These are phyloP conservation scores for Trichocladium antarcticum DNA, from an alignment of 495 filamentous ascomycete genomes.

Conservation along the genomic window DNA sequence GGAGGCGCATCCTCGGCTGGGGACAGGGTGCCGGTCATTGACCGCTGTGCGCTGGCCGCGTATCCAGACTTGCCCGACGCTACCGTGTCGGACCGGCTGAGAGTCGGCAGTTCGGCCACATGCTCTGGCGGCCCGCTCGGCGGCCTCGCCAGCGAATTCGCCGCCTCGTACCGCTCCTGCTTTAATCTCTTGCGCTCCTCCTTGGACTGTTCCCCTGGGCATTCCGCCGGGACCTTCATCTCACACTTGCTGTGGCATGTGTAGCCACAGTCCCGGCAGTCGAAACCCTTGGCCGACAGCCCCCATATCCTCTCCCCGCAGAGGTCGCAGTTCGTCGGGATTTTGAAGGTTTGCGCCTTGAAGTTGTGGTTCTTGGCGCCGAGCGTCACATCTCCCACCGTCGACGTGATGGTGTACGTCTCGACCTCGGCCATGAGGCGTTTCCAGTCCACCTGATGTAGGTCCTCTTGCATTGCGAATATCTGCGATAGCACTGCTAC, in stretches of 20 bases:
- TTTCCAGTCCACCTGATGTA: constrained; percentile 79
- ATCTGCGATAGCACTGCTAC: constrained; percentile 64
- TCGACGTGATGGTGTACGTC: constrained; percentile 72
- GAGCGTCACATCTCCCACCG: constrained; percentile 80
- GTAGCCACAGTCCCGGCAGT: constrained; percentile 91
- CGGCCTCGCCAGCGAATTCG: constrained; percentile 47
- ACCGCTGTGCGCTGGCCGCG: constrained; percentile 65
- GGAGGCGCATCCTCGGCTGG: constrained; percentile 36
- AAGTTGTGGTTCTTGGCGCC: constrained; percentile 93
- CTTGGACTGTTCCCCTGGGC: constrained; percentile 84
- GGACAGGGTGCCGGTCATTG: constrained; percentile 50
- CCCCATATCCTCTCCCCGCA: constrained; percentile 97
- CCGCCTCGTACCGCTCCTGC: constrained; percentile 63
- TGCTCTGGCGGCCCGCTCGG: constrained; percentile 28
- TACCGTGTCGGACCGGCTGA: constrained; percentile 83
- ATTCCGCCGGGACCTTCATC: constrained; percentile 94
- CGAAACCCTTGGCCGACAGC: constrained; percentile 86
- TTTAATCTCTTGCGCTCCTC: constrained; percentile 92
- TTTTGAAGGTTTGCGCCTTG: constrained; percentile 94
- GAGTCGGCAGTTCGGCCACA: constrained; percentile 41
- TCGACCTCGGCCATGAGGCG: constrained; percentile 84
- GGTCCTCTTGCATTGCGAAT: constrained; percentile 67
- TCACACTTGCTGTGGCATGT: constrained; percentile 98
- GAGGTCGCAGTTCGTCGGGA: constrained; percentile 94
- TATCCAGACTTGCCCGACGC: constrained; percentile 86